Evolutionary conservation across 1,139 yeast species (phyloP).

Genomic region (Eremothecium sinecaudum): DNA sequence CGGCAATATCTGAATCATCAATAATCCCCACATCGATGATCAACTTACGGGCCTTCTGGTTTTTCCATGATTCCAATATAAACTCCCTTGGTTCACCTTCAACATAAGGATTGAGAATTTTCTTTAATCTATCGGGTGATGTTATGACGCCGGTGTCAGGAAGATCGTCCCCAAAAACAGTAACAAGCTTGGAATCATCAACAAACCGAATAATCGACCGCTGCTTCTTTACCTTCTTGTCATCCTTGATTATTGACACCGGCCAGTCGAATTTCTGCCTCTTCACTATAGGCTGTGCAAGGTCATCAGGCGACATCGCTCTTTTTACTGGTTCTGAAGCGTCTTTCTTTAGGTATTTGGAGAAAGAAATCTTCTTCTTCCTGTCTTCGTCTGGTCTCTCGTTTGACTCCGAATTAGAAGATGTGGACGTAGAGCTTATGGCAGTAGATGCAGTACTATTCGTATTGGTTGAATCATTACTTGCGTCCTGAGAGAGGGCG

Average conservation of each 20-base stretch:
- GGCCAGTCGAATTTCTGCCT: conserved; percentile 7
- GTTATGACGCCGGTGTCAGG: conserved; percentile 25
- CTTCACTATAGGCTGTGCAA: conserved; percentile 1
- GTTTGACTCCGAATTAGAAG: conserved; percentile 4
- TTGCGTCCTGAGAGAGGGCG: conserved; percentile 3
- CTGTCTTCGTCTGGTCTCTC: conserved; percentile 14
- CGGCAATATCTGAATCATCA: conserved; percentile 23
- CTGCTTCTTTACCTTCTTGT: conserved; percentile 10
- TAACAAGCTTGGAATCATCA: conserved; percentile 22
- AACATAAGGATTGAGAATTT: conserved; percentile 27
- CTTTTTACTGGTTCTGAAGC: conserved; percentile 17
- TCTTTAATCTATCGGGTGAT: conserved; percentile 26
- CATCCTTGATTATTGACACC: conserved; percentile 19
- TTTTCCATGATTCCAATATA: conserved; percentile 15
- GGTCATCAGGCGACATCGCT: conserved; percentile 6
- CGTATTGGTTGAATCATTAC: conserved; percentile 4
- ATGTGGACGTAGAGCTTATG: background rate
- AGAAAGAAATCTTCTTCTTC: conserved; percentile 30
- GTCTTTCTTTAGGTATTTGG: conserved; percentile 28
- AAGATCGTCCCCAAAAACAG: conserved; percentile 29
- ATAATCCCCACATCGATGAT: conserved; percentile 10
- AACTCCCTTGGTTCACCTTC: conserved; percentile 30
- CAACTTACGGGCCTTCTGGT: conserved; percentile 14
- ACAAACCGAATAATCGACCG: conserved; percentile 19
- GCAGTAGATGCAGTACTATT: conserved; percentile 1